Conservation (phyloP, 495 filamentous ascomycete genomes). For the Pyrenula massariospora region DNA sequence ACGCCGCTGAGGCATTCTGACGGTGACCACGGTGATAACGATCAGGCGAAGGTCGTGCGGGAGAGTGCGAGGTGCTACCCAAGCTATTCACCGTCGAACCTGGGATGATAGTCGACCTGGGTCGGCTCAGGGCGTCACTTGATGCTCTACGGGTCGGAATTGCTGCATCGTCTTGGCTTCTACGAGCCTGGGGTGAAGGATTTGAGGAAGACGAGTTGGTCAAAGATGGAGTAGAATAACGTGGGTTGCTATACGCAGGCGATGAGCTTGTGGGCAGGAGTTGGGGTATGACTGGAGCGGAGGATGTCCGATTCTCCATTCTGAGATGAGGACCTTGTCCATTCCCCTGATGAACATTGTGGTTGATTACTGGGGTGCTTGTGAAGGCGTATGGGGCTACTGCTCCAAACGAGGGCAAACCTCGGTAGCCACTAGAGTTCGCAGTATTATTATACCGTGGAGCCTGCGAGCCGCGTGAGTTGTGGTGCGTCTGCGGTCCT, state of each 20-base stretch:
- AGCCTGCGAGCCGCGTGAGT: conserved; percentile 39
- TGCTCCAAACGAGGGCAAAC: conserved; percentile 50
- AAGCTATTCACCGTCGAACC: not conserved
- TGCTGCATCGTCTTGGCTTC: conserved; percentile 37
- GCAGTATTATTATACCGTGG: conserved; percentile 50
- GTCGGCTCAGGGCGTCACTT: conserved; percentile 29
- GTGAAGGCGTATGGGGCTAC: conserved; percentile 82
- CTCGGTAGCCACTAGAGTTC: conserved; percentile 54
- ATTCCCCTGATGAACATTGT: conserved; percentile 14
- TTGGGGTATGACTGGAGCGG: conserved; percentile 47
- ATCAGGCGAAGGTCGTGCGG: conserved; percentile 46
- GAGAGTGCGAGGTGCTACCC: conserved; percentile 14
- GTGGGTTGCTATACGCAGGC: conserved; percentile 33
- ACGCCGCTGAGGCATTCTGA: conserved; percentile 30
- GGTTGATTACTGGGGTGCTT: conserved; percentile 55
- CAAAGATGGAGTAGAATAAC: conserved; percentile 51
- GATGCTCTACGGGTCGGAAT: conserved; percentile 28
- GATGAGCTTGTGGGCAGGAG: conserved; percentile 23
- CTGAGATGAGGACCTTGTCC: conserved; percentile 40
- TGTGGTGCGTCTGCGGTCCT: conserved; percentile 44
- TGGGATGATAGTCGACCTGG: conserved; percentile 21
- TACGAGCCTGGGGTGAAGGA: conserved; percentile 22
- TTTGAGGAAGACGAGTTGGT: conserved; percentile 40
- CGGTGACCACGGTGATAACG: conserved; percentile 52
- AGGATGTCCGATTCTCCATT: conserved; percentile 54